A percentile compares a stretch with the other conserved stretches of the same genome.
These are phyloP conservation scores for Afroboletus lepidellus DNA, from an alignment of 1,284 basidiomycete genomes.

Conservation along the genomic window DNA sequence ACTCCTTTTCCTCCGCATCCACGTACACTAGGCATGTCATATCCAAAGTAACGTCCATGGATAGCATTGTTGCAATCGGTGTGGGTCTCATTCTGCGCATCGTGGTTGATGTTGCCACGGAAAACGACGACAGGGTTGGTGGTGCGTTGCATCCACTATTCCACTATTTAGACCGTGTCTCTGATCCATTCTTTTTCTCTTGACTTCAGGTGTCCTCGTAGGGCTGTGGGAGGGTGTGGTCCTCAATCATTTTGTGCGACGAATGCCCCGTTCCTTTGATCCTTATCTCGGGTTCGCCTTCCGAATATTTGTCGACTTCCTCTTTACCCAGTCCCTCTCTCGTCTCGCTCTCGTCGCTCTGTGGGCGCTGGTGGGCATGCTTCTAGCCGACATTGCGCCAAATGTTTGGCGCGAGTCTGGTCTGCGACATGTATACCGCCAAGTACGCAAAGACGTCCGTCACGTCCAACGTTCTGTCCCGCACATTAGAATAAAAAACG, in stretches of 20 bases:
- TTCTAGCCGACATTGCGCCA: conserved; percentile 65
- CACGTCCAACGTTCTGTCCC: conserved; percentile 32
- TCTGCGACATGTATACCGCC: conserved; percentile 52
- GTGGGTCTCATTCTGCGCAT: conserved; percentile 51
- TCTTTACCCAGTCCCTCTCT: conserved; percentile 58
- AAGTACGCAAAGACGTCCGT: conserved; percentile 46
- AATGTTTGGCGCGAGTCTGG: conserved; percentile 60
- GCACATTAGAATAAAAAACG: conserved; percentile 32
- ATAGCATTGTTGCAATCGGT: conserved; percentile 52
- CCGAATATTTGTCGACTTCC: conserved; percentile 65
- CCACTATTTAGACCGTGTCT: not conserved
- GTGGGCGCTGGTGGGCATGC: conserved; percentile 66
- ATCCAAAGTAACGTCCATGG: conserved; percentile 43
- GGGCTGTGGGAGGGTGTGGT: conserved; percentile 76
- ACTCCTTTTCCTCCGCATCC: conserved; percentile 36
- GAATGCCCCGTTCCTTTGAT: conserved; percentile 52
- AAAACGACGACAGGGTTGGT: conserved; percentile 44
- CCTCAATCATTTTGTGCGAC: conserved; percentile 65
- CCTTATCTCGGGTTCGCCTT: conserved; percentile 64
- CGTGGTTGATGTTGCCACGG: conserved; percentile 46
- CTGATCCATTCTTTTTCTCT: conserved; percentile 16
- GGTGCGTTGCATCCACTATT: conserved; percentile 20
- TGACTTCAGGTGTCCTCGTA: conserved; percentile 53
- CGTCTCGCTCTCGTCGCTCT: conserved; percentile 57
- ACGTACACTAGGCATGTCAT: conserved; percentile 37